Evolutionary conservation across 805 yeast genomes (phyloP).

Genomic region (Ogataea zsoltii): DNA sequence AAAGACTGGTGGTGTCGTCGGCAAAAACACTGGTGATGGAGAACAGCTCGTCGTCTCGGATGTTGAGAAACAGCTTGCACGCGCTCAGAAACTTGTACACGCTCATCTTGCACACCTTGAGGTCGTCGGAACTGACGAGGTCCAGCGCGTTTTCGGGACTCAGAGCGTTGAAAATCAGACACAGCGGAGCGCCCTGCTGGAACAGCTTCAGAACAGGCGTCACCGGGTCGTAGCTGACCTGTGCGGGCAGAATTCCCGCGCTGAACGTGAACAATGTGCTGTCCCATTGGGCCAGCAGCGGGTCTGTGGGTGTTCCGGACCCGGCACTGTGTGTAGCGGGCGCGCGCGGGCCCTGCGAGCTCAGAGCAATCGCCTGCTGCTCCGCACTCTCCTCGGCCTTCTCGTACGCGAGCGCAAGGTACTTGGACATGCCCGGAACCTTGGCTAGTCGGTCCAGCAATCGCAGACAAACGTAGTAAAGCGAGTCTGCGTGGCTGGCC

Average conservation of each 20-base stretch:
- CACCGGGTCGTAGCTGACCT: slow-evolving; percentile 82
- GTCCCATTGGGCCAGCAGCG: slow-evolving; percentile 29
- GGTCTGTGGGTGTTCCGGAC: slow-evolving; percentile 8
- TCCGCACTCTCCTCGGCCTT: slow-evolving; percentile 71
- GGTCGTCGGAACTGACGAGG: slow-evolving; percentile 73
- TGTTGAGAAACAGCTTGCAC: slow-evolving; percentile 71
- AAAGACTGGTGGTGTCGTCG: slow-evolving; percentile 73
- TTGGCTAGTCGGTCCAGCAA: slow-evolving; percentile 55
- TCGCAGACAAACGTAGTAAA: slow-evolving; percentile 64
- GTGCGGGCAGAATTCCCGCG: slow-evolving; percentile 76
- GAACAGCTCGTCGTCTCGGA: slow-evolving; percentile 80
- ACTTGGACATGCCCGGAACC: slow-evolving; percentile 69
- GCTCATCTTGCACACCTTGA: slow-evolving; percentile 81
- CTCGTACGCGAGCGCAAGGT: slow-evolving; percentile 60
- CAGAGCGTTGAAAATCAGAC: slow-evolving; percentile 77
- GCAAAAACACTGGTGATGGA: slow-evolving; percentile 88
- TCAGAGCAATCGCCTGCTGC: slow-evolving; percentile 56
- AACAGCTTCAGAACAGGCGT: slow-evolving; percentile 86
- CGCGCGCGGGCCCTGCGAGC: slow-evolving; percentile 14
- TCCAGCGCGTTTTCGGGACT: slow-evolving; percentile 51
- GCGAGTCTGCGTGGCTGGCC: slow-evolving; percentile 63
- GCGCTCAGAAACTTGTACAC: slow-evolving; percentile 89
- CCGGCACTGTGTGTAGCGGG: slow-evolving; percentile 7
- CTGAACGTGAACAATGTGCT: slow-evolving; percentile 60
- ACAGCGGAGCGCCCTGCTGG: slow-evolving; percentile 90